Conservation (phyloP, 768 basidiomycete genomes). For the Boletus sp. region DNA sequence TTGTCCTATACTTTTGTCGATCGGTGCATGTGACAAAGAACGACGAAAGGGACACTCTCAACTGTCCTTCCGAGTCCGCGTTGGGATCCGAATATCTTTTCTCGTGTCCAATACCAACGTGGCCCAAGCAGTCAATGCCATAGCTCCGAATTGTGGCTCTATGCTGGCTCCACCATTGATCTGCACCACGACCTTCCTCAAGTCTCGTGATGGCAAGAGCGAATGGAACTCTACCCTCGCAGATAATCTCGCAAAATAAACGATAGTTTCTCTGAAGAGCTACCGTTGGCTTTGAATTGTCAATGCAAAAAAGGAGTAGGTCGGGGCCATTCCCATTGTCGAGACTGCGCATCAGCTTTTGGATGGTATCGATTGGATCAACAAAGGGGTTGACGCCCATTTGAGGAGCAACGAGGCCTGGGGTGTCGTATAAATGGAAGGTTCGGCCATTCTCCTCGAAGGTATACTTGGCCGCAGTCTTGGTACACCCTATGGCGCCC, state of each 20-base stretch:
- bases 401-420: conserved; percentile 30
- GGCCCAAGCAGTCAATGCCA: conserved; percentile 21
- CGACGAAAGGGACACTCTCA: conserved; percentile 22
- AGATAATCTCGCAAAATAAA: conserved; percentile 28
- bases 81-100: conserved; percentile 16
- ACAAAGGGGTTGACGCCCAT: conserved; percentile 17
- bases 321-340: conserved; percentile 25
- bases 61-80: conserved; percentile 23
- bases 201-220: conserved; percentile 33
- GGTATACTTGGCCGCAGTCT: conserved; percentile 20
- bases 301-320: conserved; percentile 32
- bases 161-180: conserved; percentile 37
- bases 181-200: conserved; percentile 20
- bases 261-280: conserved; percentile 27
- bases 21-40: conserved; percentile 14
- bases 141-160: conserved; percentile 6
- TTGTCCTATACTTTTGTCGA: conserved; percentile 6
- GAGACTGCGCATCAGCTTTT: conserved; percentile 32
- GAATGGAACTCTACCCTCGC: conserved; percentile 23
- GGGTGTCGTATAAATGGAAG: conserved; percentile 34
- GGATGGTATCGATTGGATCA: conserved; percentile 23
- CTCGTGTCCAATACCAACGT: conserved; percentile 34
- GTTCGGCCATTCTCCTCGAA: conserved; percentile 17
- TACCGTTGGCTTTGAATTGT: conserved; percentile 23
- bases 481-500: conserved; percentile 34